Conservation (phyloP, 495 filamentous ascomycete species). For the Pyrenopolyporus hunteri region DNA sequence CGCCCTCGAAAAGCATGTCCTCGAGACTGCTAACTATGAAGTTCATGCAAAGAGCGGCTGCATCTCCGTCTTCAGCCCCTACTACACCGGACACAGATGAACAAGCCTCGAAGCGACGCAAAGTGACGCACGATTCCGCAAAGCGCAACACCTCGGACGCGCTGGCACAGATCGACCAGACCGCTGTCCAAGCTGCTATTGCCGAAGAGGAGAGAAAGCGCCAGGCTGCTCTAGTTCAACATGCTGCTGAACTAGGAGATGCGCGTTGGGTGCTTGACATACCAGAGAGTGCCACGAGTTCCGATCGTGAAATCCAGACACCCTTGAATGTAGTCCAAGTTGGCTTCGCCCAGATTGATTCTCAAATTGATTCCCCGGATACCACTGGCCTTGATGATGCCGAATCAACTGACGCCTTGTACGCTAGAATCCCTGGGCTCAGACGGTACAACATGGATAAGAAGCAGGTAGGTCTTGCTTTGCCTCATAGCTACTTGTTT, state of each 20-base stretch:
- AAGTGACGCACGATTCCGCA: conserved; percentile 39
- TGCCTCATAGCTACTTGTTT: too few species aligned
- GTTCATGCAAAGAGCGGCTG: conserved; percentile 96
- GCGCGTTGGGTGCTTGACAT: conserved; percentile 81
- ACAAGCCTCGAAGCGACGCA: conserved; percentile 61
- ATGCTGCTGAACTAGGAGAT: conserved; percentile 79
- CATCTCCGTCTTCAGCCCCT: conserved; percentile 55
- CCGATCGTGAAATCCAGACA: conserved; percentile 32
- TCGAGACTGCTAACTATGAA: conserved; percentile 94
- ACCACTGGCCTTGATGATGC: conserved; percentile 36
- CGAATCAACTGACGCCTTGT: conserved; percentile 40
- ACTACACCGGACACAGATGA: conserved; percentile 48
- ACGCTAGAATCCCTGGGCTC: conserved; percentile 32
- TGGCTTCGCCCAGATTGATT: conserved; percentile 57
- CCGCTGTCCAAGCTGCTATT: conserved; percentile 69
- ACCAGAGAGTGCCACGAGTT: conserved; percentile 18
- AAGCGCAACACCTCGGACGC: conserved; percentile 32
- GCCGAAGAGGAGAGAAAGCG: conserved; percentile 78
- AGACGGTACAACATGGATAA: conserved; percentile 52
- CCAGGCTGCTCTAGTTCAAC: conserved; percentile 69
- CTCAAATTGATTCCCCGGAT: conserved; percentile 52
- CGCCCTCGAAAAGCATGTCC: conserved; percentile 76
- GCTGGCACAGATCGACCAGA: conserved; percentile 49
- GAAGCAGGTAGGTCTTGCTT: conserved; percentile 41
- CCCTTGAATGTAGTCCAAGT: conserved; percentile 54